A percentile compares a stretch with the other conserved stretches of the same genome.
Evolutionary conservation across 2,329 filamentous ascomycete genomes (phyloP).

Genomic region (Penicillium hordei): DNA sequence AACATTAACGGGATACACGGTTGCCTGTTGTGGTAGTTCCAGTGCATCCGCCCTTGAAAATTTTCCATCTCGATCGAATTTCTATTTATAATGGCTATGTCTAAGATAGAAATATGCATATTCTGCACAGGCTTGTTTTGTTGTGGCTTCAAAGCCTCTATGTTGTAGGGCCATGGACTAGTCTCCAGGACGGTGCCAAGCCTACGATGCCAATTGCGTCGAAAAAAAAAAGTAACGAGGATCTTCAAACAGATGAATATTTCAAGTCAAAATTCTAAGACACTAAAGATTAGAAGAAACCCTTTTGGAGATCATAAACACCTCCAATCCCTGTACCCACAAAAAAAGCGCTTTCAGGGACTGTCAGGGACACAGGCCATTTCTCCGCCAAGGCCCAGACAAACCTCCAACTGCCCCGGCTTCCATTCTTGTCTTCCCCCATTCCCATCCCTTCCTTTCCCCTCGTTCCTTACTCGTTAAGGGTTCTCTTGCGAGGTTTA

Average conservation of each 20-base stretch:
- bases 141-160: neutral
- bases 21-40: conserved; percentile 10
- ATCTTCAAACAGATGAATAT: neutral
- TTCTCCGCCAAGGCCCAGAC: conserved; percentile 19
- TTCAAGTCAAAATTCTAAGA: neutral
- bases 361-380: conserved; percentile 5
- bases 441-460: conserved; percentile 8
- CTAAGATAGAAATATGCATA: too few species aligned
- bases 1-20: conserved; percentile 11
- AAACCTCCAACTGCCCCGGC: conserved; percentile 10
- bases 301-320: neutral
- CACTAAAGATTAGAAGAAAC: neutral
- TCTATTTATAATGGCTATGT: neutral
- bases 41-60: neutral
- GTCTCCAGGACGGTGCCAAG: conserved; percentile 11
- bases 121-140: neutral
- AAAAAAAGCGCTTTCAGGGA: conserved; percentile 1
- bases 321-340: neutral
- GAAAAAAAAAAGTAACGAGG: neutral
- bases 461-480: conserved; percentile 16
- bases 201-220: conserved; percentile 19
- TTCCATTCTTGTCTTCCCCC: conserved; percentile 9
- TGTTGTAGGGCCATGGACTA: neutral
- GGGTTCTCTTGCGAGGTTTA: conserved; percentile 18
- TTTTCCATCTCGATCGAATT: neutral